Evolutionary conservation across 192 early-diverging fungal genomes (phyloP).

Genomic region (Lobulomyces angularis): DNA sequence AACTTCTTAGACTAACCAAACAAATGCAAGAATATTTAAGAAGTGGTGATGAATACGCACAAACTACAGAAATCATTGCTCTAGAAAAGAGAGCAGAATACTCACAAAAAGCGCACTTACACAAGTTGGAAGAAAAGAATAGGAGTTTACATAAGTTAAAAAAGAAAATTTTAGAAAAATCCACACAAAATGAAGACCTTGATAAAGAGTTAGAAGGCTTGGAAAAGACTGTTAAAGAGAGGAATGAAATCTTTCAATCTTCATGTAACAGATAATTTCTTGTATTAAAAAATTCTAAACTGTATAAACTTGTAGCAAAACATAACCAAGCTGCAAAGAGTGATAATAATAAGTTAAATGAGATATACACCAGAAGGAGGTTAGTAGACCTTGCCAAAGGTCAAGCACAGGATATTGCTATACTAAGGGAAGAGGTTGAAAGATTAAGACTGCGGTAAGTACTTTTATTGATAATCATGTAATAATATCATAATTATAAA

Average conservation of each 20-base stretch:
- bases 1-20: slow-evolving; percentile 48
- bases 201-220: slow-evolving; percentile 19
- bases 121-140: slow-evolving; percentile 33
- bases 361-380: slow-evolving; percentile 33
- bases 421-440: slow-evolving; percentile 43
- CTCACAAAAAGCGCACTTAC: slow-evolving; percentile 29
- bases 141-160: slow-evolving; percentile 16
- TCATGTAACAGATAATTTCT: slow-evolving; percentile 21
- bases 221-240: slow-evolving; percentile 22
- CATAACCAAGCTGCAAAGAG: background rate
- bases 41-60: slow-evolving; percentile 40
- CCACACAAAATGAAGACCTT: slow-evolving; percentile 25
- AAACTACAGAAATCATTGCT: slow-evolving; percentile 31
- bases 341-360: slow-evolving; percentile 15
- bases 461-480: too few species aligned
- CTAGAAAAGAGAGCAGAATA: slow-evolving; percentile 42
- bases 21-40: slow-evolving; percentile 52
- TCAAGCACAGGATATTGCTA: slow-evolving; percentile 50
- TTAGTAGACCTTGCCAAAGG: slow-evolving; percentile 44
- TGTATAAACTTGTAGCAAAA: slow-evolving; percentile 6
- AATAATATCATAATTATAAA: too few species aligned
- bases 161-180: slow-evolving; percentile 27
- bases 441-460: slow-evolving; percentile 32
- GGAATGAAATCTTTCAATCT: slow-evolving; percentile 21
- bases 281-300: background rate